Evolutionary conservation across 805 yeast species (phyloP), one percentile per base, ranked within the genome.

Genomic region (Ogataea glucozyma): DNA sequence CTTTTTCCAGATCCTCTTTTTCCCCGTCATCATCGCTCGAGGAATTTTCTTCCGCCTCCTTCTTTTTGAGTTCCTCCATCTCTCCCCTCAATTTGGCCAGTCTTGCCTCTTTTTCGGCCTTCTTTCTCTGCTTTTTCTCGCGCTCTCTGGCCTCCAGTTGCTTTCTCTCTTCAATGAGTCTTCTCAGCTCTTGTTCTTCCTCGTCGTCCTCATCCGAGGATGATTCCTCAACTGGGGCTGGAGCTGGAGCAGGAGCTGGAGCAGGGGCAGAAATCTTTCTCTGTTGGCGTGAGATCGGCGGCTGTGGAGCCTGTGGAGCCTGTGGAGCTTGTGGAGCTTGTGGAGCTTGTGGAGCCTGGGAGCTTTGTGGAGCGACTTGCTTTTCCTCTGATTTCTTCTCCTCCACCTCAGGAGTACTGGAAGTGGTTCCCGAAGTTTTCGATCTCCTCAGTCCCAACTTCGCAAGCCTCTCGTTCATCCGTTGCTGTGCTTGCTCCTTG

Each of bases 381-480:
- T n/a, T n/a, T n/a, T n/a, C n/a, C n/a, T n/a, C n/a, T n/a, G n/a
- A n/a, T n/a, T 17, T 16, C n/a, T 23, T 37, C 21, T 13, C 16
- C 19, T 21, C 24, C 17, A 41, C 24, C 18, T 38, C 40, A 3
- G 32, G 19, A n/a, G 53, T n/a, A n/a, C n/a, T n/a, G n/a, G n/a
- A n/a, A n/a, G n/a, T n/a, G n/a, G 38, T 16, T 5, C 39, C 44
- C 4, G n/a, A n/a, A n/a, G 53, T 40, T 9, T 45, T 36, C 4
- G 58, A 60, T 58, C 79, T 69, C 14, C 72, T 65, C 46, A 88
- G 76, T 2, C 96, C 96, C 46, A 88, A 71, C 48, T 82, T 85
- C 3, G 93, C 95, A 54, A 88, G 71, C 55, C 89, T 73, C 54
- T 86, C 95, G 47, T 80, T 82, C 96, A 88, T 88, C 64, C 86